Percentiles rank a stretch among this genome's conserved stretches.
Conservation (phyloP, 2,329 filamentous ascomycete species). For the Ophiocordyceps camponoti-floridani region DNA sequence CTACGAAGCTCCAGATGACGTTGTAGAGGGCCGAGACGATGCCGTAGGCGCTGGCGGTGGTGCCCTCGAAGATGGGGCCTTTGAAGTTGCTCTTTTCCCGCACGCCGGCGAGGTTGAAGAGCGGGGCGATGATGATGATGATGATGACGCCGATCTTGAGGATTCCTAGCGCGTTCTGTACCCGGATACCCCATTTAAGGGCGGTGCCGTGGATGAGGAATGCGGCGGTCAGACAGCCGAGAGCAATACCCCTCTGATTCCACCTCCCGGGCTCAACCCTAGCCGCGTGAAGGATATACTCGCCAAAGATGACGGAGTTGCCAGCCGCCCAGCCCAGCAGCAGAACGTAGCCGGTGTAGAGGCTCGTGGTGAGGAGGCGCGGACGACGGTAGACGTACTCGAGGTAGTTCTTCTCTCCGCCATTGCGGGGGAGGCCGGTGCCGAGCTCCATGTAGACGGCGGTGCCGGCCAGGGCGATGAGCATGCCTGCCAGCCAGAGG, state of each 20-base stretch:
- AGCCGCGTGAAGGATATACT: constrained; percentile 51
- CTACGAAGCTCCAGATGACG: constrained; percentile 53
- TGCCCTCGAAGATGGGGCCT: constrained; percentile 42
- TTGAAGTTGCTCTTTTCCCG: constrained; percentile 41
- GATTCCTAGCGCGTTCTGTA: constrained; percentile 47
- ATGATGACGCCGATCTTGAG: constrained; percentile 50
- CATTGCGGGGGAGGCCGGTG: constrained; percentile 44
- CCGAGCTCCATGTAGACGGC: constrained; percentile 51
- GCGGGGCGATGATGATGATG: constrained; percentile 45
- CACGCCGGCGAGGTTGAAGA: constrained; percentile 41
- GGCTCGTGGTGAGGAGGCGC: constrained; percentile 39
- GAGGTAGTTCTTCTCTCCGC: constrained; percentile 50
- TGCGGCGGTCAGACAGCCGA: constrained; percentile 47
- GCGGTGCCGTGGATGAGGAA: constrained; percentile 48
- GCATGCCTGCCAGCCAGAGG: constrained; percentile 43
- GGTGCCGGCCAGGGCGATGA: constrained; percentile 43
- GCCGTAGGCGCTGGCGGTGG: constrained; percentile 46
- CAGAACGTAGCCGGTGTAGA: constrained; percentile 44
- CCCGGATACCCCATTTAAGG: constrained; percentile 46
- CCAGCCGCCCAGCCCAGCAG: constrained; percentile 47
- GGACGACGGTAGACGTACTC: constrained; percentile 45
- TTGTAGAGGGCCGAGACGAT: constrained; percentile 55
- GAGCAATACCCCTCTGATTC: constrained; percentile 48
- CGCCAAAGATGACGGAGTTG: constrained; percentile 52
- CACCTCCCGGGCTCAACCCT: constrained; percentile 42